These are phyloP conservation scores for Paramecium pentaurelia DNA, from an alignment of 73 alveolate genomes.

Conservation along the genomic window DNA sequence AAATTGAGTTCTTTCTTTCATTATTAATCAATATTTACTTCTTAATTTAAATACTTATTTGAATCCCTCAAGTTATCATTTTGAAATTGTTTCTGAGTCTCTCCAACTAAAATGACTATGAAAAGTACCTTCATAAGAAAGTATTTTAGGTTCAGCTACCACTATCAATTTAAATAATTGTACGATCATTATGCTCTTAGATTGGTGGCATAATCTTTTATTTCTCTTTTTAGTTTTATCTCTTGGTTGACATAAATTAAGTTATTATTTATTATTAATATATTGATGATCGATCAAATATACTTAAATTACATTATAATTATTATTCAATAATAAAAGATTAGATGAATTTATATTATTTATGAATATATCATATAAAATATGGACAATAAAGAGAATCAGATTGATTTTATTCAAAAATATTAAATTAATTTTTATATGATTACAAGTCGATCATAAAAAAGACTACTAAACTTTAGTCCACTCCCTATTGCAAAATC, in stretches of 20 bases:
- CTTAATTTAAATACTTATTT: not conserved
- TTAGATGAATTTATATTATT: not conserved
- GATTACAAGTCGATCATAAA: not conserved
- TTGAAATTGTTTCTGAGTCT: not conserved
- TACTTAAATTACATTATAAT: not conserved
- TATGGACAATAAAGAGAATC: not conserved
- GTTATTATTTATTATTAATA: not conserved
- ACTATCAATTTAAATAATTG: slow-evolving; percentile 8
- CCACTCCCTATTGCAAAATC: not conserved
- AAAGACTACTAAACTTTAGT: not conserved
- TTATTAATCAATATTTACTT: not conserved
- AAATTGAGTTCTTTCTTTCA: not conserved
- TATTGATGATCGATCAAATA: not conserved
- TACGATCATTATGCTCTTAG: not conserved
- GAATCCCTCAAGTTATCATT: not conserved
- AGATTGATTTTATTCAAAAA: not conserved
- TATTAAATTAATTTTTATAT: not conserved
- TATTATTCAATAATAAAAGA: not conserved
- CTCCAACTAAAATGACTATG: not conserved
- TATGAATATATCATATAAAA: not conserved
- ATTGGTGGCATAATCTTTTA: not conserved
- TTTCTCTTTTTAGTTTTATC: not conserved
- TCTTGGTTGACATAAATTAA: not conserved
- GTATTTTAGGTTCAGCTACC: not conserved
- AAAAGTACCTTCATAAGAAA: not conserved